Percentiles rank a stretch among this genome's conserved stretches.
Evolutionary conservation across 345 rosid species (phyloP).

Genomic region (Dimocarpus longan): DNA sequence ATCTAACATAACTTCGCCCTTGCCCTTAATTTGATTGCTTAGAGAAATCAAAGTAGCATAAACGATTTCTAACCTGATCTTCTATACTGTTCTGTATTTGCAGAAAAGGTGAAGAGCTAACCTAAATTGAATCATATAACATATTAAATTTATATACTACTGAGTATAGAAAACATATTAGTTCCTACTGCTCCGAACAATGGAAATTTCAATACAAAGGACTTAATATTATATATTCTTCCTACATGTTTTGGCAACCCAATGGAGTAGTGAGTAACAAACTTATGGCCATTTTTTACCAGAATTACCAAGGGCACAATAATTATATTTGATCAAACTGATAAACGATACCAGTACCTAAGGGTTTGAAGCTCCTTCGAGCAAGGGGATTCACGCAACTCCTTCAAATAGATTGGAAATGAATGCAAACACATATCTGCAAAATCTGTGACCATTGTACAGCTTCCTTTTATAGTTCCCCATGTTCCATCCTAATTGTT

Average conservation of each 20-base stretch:
- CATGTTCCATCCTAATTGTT: conserved; percentile 77
- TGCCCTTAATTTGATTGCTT: background rate
- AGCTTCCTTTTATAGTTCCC: conserved; percentile 79
- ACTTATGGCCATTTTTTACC: too few relatives aligned
- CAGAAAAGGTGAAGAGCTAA: background rate
- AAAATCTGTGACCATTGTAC: conserved; percentile 72
- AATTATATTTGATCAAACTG: background rate
- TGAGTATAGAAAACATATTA: background rate
- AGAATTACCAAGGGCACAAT: background rate
- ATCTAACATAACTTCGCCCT: background rate
- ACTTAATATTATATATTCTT: background rate
- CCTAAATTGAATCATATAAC: background rate
- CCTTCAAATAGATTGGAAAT: conserved; percentile 63
- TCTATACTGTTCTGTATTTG: background rate
- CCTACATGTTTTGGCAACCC: background rate
- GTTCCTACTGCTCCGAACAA: too few relatives aligned
- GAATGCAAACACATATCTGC: conserved; percentile 77
- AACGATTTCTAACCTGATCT: conserved; percentile 4
- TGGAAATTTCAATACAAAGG: background rate
- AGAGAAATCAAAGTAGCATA: conserved; percentile 9
- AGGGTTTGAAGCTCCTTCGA: conserved; percentile 60
- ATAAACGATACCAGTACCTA: conserved; percentile 45
- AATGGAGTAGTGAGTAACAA: background rate
- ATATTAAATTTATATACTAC: background rate
- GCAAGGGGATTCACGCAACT: conserved; percentile 53